Evolutionary conservation across 257 asterid species (phyloP).

Genomic region (Capsicum pubescens): DNA sequence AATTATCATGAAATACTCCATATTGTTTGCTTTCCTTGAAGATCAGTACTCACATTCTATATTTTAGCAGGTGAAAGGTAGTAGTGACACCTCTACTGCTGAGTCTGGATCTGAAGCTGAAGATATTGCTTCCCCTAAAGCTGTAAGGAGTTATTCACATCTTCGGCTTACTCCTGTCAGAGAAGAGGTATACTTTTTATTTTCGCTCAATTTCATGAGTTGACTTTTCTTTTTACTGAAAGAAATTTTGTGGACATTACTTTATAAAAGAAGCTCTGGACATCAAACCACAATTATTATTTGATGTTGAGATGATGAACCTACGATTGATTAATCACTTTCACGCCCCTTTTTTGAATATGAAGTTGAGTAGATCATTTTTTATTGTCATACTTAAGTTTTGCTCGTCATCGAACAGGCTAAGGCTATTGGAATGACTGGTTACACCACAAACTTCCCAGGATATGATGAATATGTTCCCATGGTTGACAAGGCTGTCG

Average conservation of each 20-base stretch:
- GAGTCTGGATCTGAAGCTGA: conserved; percentile 99
- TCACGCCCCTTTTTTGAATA: neutral
- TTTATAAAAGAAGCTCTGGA: neutral
- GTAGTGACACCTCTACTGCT: conserved; percentile 96
- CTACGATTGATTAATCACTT: neutral
- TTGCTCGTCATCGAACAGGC: conserved; percentile 53
- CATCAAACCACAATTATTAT: neutral
- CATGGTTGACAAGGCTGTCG: conserved; percentile 99
- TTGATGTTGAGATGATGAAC: neutral
- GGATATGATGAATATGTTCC: conserved; percentile 98
- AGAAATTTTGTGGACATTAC: neutral
- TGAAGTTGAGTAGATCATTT: neutral
- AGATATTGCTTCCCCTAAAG: conserved; percentile 95
- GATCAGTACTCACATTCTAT: conserved; percentile 26
- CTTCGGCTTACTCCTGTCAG: conserved; percentile 97
- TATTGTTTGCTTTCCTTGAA: conserved; percentile 22
- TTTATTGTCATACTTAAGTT: neutral
- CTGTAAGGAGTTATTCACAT: conserved; percentile 79
- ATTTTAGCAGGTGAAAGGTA: conserved; percentile 69
- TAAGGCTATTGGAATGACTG: conserved; percentile 70
- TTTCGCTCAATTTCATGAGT: neutral
- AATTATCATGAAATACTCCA: conserved; percentile 16
- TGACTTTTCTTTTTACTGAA: neutral
- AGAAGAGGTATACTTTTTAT: conserved; percentile 70
- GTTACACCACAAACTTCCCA: conserved; percentile 52